Evolutionary conservation across 345 rosid genomes (phyloP), one percentile per base, ranked within the genome.

Genomic region (Zanthoxylum bungeanum): DNA sequence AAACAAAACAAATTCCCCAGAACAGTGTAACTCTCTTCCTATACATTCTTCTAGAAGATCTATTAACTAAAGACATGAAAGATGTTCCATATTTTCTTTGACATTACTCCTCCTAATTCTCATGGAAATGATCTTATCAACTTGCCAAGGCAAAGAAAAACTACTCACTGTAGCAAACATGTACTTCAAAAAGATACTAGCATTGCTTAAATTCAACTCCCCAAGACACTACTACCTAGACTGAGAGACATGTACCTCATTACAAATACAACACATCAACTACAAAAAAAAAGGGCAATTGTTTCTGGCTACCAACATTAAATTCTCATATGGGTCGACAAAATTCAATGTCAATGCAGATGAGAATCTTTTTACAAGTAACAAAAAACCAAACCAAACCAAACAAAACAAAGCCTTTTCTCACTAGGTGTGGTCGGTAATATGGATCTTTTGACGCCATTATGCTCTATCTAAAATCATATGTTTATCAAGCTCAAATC

Each of bases 231-330:
- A 68, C 37, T 14, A 14, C 40, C 14, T 37, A 39, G 39, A 8
- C n/a, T 17, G 19, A 25, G 55, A 37, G 60, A 39, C 21, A 50
- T 4, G 60, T 55, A 19, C 7, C 19, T 33, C 11, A 50, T 57
- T 9, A n/a, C n/a, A n/a, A n/a, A n/a, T n/a, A n/a, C n/a, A n/a
- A n/a, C n/a, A n/a, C n/a, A n/a, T n/a, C n/a, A n/a, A n/a, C n/a
- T n/a, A n/a, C n/a, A n/a, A n/a, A n/a, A n/a, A n/a, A n/a, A 62
- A 33, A 10, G 27, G 59, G 70, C 19, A 47, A 66, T 30, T 66
- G 27, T 27, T 63, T 33, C 21, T 1, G 22, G 25, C 57, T 65
- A 19, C 56, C 19, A 47, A 47, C 9, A 47, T 30, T n/a, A 51
- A 22, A 22, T 12, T 46, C n/a, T n/a, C n/a, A n/a, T n/a, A n/a